These are phyloP conservation scores for Aspergillus texensis DNA, from an alignment of 2,329 filamentous ascomycete genomes.

Conservation along the genomic window DNA sequence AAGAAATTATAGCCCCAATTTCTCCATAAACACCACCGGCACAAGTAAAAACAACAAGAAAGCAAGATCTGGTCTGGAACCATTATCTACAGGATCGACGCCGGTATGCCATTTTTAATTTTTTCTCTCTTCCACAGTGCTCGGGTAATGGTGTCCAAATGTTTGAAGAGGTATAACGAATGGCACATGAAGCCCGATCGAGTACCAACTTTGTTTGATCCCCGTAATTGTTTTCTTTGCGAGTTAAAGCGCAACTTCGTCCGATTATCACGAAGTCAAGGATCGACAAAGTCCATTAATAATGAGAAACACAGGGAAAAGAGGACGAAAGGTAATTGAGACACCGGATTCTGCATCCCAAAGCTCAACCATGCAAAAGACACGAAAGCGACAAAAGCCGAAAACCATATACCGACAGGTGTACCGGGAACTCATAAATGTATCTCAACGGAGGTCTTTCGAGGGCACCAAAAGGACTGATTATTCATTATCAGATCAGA, in stretches of 20 bases:
- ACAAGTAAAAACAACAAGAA: conserved; percentile 7
- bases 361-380: background rate
- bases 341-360: background rate
- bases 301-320: background rate
- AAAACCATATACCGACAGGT: conserved; percentile 23
- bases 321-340: background rate
- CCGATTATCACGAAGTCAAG: background rate
- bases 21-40: conserved; percentile 20
- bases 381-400: conserved; percentile 21
- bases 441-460: conserved; percentile 21
- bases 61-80: conserved; percentile 12
- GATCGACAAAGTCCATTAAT: background rate
- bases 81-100: conserved; percentile 22
- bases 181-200: background rate
- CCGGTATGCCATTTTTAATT: conserved; percentile 8
- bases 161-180: conserved; percentile 1
- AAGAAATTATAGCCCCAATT: conserved; percentile 16
- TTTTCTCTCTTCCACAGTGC: background rate
- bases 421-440: background rate
- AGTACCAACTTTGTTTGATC: background rate
- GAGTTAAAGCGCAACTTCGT: background rate
- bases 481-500: conserved; percentile 19
- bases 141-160: background rate
- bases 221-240: background rate
- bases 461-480: conserved; percentile 5